phyloP scores from a whole-genome alignment of 176 grass and related monocot genomes.

The Phoenix roebelenii region DNA sequence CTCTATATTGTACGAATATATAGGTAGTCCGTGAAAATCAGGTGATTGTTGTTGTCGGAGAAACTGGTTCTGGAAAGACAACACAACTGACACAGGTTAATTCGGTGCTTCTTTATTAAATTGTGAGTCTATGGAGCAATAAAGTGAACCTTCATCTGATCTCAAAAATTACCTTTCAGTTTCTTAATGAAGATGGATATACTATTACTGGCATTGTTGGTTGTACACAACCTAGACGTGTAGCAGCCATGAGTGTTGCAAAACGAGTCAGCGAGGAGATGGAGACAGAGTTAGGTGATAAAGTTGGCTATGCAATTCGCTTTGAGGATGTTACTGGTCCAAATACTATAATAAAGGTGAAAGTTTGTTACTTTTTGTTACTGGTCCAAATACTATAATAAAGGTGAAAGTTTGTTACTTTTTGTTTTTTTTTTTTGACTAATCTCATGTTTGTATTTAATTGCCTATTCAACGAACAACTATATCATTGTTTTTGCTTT shows the following conservation, averaged over 20 bases:
- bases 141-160: neutral
- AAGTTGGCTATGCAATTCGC: constrained; percentile 92
- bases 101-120: neutral
- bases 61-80: constrained; percentile 98
- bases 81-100: constrained; percentile 73
- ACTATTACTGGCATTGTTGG: constrained; percentile 61
- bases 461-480: too few relatives aligned
- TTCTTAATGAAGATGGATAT: constrained; percentile 96
- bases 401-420: constrained; percentile 38
- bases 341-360: constrained; percentile 92
- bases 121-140: too few relatives aligned
- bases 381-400: constrained; percentile 73
- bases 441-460: constrained; percentile 11
- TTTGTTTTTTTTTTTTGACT: constrained; percentile 1
- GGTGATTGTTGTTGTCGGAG: constrained; percentile 87
- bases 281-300: constrained; percentile 89
- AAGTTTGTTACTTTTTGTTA: constrained; percentile 1
- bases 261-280: constrained; percentile 95
- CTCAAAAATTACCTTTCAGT: constrained; percentile 33
- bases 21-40: constrained; percentile 98
- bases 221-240: constrained; percentile 97
- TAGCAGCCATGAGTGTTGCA: constrained; percentile 99
- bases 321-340: constrained; percentile 88
- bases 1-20: too few relatives aligned
- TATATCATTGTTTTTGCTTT: too few relatives aligned